Base-by-base conservation (phyloP, 2,329 filamentous ascomycete species). In the Trichoderma pleuroti region DNA sequence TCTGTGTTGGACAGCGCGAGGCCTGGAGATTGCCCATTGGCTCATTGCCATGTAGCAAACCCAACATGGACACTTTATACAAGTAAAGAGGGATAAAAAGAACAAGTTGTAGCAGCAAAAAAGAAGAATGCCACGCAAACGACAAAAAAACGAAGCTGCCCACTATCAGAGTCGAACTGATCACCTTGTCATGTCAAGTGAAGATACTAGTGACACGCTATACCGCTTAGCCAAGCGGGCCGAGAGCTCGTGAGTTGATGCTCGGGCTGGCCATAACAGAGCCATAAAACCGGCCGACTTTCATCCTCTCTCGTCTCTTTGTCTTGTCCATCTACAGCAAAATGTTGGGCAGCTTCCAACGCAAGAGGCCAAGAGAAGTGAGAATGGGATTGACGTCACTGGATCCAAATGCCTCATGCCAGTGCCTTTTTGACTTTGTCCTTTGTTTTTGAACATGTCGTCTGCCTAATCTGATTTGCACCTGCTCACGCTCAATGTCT, bases 131-230 rank as follows among this genome's bases (percentile, higher is more conserved):
- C 3, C 5, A 59, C 18, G 16, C 5, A 10, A 8, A 32, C 28
- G 0, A 5, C 24, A 62, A 69, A 70, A 70, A 70, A 56, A 57
- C 42, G 32, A 30, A 56, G 56, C 46, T 65, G 68, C 61, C 68
- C 60, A 70, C 68, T 70, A 70, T 65, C 61, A 65, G 68, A 64
- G 68, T 65, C 68, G 61, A 70, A 70, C 60, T 70, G 68, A 64
- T 70, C 68, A 70, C 60, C 61, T 70, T 70, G 68, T 65, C 68
- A 64, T 64, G 60, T 70, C 68, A 57, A 59, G 59, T 42, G 21
- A 54, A 42, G 28, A 59, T 70, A 70, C 68, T 65, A 70, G 60
- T 65, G 61, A 70, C 68, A 70, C 68, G 68, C 68, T 70, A 65
- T 70, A 70, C 61, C 68, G 68, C 60, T 64, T 65, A 64, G 68